These are phyloP conservation scores for Phytomonas sp. DNA, from an alignment of 208 protist species.

Conservation along the genomic window DNA sequence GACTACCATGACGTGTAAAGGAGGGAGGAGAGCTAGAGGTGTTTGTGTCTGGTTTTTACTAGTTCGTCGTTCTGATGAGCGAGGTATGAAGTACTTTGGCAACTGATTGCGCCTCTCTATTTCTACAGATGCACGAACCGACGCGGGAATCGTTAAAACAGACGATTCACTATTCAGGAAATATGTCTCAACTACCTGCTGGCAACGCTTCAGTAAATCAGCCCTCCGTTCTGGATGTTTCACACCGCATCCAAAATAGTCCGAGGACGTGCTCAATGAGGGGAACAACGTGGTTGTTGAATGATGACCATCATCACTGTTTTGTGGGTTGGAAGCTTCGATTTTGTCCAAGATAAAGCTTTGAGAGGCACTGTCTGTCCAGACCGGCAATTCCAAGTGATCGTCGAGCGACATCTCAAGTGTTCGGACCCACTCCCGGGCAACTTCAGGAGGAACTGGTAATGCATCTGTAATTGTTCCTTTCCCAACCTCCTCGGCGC, in stretches of 20 bases:
- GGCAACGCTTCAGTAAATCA: constrained; percentile 46
- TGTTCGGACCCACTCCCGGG: constrained; percentile 17
- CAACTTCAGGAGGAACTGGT: constrained; percentile 13
- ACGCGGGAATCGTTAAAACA: constrained; percentile 25
- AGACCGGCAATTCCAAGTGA: constrained; percentile 31
- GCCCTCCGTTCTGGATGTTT: constrained; percentile 37
- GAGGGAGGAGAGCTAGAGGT: constrained; percentile 43
- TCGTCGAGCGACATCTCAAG: constrained; percentile 24
- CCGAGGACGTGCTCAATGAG: neutral
- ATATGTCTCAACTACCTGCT: constrained; percentile 36
- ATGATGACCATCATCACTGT: neutral
- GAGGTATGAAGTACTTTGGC: constrained; percentile 44
- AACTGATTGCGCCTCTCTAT: constrained; percentile 31
- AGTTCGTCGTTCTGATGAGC: constrained; percentile 14
- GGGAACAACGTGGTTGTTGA: neutral
- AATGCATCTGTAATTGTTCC: neutral
- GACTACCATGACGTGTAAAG: constrained; percentile 59
- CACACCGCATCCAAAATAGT: constrained; percentile 29
- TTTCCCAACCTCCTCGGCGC: constrained; percentile 16
- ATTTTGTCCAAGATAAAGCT: constrained; percentile 11
- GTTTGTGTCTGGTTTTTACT: constrained; percentile 13
- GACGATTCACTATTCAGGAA: constrained; percentile 22
- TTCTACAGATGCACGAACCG: constrained; percentile 23
- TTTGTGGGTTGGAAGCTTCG: constrained; percentile 3
- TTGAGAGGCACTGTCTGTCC: constrained; percentile 21